These are phyloP conservation scores for Seminavis robusta DNA, from an alignment of 108 stramenopile species.

Conservation along the genomic window DNA sequence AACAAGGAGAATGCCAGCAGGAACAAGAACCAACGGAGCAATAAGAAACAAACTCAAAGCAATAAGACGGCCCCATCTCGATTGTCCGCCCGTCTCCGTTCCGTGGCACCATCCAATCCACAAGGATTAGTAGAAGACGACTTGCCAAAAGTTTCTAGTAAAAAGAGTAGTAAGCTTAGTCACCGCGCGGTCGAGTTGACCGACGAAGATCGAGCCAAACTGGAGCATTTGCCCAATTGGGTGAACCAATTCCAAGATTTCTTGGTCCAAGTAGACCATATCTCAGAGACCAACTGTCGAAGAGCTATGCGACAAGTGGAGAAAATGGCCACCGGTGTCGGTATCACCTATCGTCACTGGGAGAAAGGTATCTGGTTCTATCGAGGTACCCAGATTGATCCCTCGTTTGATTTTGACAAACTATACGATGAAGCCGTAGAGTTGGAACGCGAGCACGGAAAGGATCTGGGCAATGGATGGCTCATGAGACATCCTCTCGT, in stretches of 20 bases:
- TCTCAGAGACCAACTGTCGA: neutral
- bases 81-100: too few species aligned
- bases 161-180: too few species aligned
- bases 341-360: conserved; percentile 10
- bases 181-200: too few species aligned
- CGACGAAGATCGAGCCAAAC: too few species aligned
- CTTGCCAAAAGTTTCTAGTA: too few species aligned
- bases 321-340: conserved; percentile 3
- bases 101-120: too few species aligned
- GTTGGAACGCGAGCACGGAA: conserved; percentile 19
- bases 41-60: too few species aligned
- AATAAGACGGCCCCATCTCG: too few species aligned
- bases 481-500: conserved; percentile 24
- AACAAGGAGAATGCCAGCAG: too few species aligned
- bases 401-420: conserved; percentile 7
- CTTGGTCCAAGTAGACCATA: neutral
- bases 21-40: too few species aligned
- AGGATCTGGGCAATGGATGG: conserved; percentile 33
- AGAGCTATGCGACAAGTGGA: conserved; percentile 12
- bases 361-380: neutral
- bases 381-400: neutral
- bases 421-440: conserved; percentile 12
- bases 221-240: too few species aligned
- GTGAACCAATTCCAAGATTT: conserved; percentile 1
- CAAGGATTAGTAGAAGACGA: too few species aligned